phyloP scores from a whole-genome alignment of 345 rosid species.

The Leavenworthia alabamica region DNA sequence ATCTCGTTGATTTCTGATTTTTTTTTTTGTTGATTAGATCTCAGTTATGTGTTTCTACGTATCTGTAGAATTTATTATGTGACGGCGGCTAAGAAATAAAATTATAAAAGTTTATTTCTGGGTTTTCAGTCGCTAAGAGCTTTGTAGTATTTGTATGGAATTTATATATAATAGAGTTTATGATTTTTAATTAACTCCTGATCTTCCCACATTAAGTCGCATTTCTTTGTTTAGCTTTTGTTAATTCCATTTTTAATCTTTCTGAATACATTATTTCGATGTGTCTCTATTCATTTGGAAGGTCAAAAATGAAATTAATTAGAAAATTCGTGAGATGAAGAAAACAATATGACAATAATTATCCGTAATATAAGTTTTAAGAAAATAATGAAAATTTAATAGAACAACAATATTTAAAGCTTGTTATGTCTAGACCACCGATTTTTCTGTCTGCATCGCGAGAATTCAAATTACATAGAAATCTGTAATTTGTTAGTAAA shows the following conservation, averaged over 20 bases:
- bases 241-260: not conserved
- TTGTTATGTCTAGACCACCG: not conserved
- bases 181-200: not conserved
- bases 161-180: not conserved
- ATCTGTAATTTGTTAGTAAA: too few relatives aligned
- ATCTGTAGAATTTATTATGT: not conserved
- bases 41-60: not conserved
- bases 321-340: not conserved
- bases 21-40: not conserved
- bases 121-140: not conserved
- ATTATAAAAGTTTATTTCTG: not conserved
- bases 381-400: too few relatives aligned
- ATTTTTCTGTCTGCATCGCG: not conserved
- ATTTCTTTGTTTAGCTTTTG: not conserved
- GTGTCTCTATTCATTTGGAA: not conserved
- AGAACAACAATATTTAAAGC: too few relatives aligned
- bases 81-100: not conserved
- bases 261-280: not conserved
- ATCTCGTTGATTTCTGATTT: slow-evolving; percentile 25
- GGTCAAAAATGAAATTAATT: not conserved
- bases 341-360: not conserved
- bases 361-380: too few relatives aligned
- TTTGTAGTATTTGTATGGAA: not conserved
- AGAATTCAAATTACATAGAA: not conserved
- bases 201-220: not conserved